Evolutionary conservation across 1,139 yeast genomes (phyloP).

Genomic region (Zygoascus sp.): DNA sequence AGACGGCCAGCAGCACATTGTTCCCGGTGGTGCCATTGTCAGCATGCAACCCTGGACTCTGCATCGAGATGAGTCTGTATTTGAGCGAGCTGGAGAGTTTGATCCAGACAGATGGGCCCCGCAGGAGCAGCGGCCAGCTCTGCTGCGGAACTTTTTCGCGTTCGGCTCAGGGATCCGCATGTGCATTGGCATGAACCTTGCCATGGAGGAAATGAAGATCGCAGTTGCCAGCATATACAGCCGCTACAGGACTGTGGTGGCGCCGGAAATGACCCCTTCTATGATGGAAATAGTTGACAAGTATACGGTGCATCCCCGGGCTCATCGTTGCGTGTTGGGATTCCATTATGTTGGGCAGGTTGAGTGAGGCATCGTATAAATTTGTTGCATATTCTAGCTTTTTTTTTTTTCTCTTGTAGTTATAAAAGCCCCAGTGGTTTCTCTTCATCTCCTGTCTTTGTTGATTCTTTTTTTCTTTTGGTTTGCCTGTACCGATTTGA

Average conservation of each 20-base stretch:
- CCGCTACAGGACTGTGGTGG: slow-evolving; percentile 39
- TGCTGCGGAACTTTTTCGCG: slow-evolving; percentile 57
- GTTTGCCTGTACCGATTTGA: no score
- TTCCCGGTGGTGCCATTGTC: slow-evolving; percentile 55
- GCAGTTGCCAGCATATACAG: slow-evolving; percentile 52
- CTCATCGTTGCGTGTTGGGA: slow-evolving; percentile 19
- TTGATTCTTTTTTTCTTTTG: neutral
- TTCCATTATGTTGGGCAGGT: neutral
- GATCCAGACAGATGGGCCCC: slow-evolving; percentile 63
- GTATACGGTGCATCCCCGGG: slow-evolving; percentile 38
- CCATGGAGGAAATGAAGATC: slow-evolving; percentile 61
- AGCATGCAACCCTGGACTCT: slow-evolving; percentile 64
- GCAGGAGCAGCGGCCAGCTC: slow-evolving; percentile 42
- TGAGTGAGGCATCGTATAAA: neutral
- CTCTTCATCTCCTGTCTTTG: neutral
- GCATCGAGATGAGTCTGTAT: slow-evolving; percentile 50
- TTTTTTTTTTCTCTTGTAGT: no score
- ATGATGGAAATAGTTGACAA: slow-evolving; percentile 35
- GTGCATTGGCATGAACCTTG: slow-evolving; percentile 71
- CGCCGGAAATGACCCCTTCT: slow-evolving; percentile 25
- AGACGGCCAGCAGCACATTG: slow-evolving; percentile 12
- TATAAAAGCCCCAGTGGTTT: neutral
- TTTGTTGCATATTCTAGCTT: no score
- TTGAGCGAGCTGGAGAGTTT: slow-evolving; percentile 49
- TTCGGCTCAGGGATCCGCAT: slow-evolving; percentile 73